Evolutionary conservation across 139 green algal genomes (phyloP), one percentile per base, ranked within the genome.

Genomic region (Coelastrella sp.): DNA sequence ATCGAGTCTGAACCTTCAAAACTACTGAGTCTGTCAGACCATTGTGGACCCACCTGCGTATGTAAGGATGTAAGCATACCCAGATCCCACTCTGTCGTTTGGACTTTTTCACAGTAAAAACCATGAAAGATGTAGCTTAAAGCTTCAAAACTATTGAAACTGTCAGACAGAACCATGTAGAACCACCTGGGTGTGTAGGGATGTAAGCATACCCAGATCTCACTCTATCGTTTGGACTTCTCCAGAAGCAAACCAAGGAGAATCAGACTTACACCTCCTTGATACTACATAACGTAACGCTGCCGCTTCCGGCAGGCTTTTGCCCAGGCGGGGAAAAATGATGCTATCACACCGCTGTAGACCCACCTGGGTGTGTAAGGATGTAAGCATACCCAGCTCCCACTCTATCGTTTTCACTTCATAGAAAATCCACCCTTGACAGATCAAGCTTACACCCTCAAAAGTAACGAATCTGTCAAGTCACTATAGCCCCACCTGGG

Each of bases 31-130:
- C n/a, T 71, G 61, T 71, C 61, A 71, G 11, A 13, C 2, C 61
- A 71, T 10, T 3, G 14, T 71, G n/a, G 68, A 2, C 68, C 17
- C 68, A 76, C 68, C 68, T 3, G 98, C 98, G 93, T 99, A 98
- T 7, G 98, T 99, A 19, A 99, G 89, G 57, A 99, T 97, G 94
- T 99, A 99, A 20, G 97, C 96, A 75, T 99, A 99, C 20, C 98
- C 98, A 61, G 94, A 32, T 14, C 89, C 89, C 8, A 98, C 83
- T 32, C 95, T 74, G 14, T 96, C 73, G 2, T 57, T n/a, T 3
- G 98, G 98, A n/a, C n/a, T n/a, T n/a, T n/a, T n/a, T n/a, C n/a
- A n/a, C n/a, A n/a, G n/a, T n/a, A n/a, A n/a, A n/a, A n/a, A n/a
- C n/a, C n/a, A n/a, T n/a, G n/a, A n/a, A n/a, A n/a, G n/a, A n/a